A percentile compares a stretch with the other conserved stretches of the same genome.
Evolutionary conservation across 768 basidiomycete species (phyloP).

Genomic region (Rhodocollybia butyracea): DNA sequence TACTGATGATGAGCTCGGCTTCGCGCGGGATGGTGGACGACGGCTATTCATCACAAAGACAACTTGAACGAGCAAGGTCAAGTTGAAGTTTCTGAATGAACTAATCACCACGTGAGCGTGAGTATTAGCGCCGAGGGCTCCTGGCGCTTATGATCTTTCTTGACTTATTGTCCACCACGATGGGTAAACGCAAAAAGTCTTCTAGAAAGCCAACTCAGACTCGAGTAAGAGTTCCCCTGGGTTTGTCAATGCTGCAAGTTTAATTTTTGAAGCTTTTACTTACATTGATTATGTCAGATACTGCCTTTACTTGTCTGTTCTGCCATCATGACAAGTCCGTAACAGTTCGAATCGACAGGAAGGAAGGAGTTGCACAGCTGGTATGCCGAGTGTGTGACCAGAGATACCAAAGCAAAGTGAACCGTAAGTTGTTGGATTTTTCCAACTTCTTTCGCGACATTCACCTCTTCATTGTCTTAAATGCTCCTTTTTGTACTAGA

Average conservation of each 20-base stretch:
- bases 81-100: not conserved
- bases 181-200: constrained; percentile 93
- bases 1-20: constrained; percentile 21
- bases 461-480: not conserved
- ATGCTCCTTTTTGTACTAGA: constrained; percentile 40
- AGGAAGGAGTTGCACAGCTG: constrained; percentile 78
- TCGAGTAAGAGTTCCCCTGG: constrained; percentile 68
- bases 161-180: constrained; percentile 24
- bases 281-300: constrained; percentile 44
- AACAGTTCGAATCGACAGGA: constrained; percentile 79
- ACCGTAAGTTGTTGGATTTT: constrained; percentile 55
- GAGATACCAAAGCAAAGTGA: constrained; percentile 82
- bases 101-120: too few relatives aligned
- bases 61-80: constrained; percentile 1
- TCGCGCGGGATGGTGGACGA: constrained; percentile 52
- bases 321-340: constrained; percentile 91
- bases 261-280: not conserved
- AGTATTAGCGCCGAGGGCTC: constrained; percentile 5
- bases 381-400: constrained; percentile 86
- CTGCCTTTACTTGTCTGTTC: constrained; percentile 82
- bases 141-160: not conserved
- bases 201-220: constrained; percentile 74
- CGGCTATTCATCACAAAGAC: constrained; percentile 55
- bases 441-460: too few relatives aligned
- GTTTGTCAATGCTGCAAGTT: constrained; percentile 34